phyloP scores from a whole-genome alignment of 768 basidiomycete genomes.

The Boletus sensibilis region DNA sequence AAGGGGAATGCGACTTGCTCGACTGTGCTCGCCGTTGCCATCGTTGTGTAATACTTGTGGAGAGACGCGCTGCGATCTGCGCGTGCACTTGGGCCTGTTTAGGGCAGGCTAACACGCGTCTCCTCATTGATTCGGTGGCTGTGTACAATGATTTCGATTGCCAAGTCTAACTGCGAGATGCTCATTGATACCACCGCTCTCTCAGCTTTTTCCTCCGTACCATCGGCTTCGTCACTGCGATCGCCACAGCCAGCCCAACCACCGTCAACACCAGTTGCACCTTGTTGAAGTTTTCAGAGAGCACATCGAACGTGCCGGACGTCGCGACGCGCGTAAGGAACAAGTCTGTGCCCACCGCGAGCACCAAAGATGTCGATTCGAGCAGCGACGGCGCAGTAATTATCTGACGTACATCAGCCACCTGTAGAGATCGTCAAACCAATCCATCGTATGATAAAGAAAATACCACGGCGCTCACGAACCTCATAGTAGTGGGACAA shows the following conservation, averaged over 20 bases:
- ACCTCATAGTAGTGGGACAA: constrained; percentile 60
- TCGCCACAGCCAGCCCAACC: constrained; percentile 65
- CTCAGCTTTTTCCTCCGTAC: constrained; percentile 64
- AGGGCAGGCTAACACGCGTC: constrained; percentile 31
- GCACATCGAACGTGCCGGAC: constrained; percentile 88
- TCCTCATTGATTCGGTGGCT: constrained; percentile 12
- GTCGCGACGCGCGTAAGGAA: constrained; percentile 85
- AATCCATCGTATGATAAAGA: background rate
- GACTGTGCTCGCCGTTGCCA: background rate
- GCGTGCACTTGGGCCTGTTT: background rate
- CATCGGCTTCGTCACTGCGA: constrained; percentile 80
- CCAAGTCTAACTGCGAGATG: background rate
- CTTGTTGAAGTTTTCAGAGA: constrained; percentile 93
- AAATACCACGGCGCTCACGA: constrained; percentile 26
- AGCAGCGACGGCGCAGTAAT: constrained; percentile 79
- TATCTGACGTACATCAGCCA: constrained; percentile 66
- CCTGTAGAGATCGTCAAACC: constrained; percentile 39
- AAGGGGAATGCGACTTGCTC: constrained; percentile 13
- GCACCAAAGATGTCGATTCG: constrained; percentile 89
- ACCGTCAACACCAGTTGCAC: constrained; percentile 84
- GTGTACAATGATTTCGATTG: constrained; percentile 1
- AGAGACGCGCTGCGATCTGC: background rate
- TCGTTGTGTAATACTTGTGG: background rate
- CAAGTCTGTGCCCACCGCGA: constrained; percentile 85
- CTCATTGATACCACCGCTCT: constrained; percentile 64